phyloP scores from a whole-genome alignment of 2,329 filamentous ascomycete genomes.

The Gnomoniopsis sp. region DNA sequence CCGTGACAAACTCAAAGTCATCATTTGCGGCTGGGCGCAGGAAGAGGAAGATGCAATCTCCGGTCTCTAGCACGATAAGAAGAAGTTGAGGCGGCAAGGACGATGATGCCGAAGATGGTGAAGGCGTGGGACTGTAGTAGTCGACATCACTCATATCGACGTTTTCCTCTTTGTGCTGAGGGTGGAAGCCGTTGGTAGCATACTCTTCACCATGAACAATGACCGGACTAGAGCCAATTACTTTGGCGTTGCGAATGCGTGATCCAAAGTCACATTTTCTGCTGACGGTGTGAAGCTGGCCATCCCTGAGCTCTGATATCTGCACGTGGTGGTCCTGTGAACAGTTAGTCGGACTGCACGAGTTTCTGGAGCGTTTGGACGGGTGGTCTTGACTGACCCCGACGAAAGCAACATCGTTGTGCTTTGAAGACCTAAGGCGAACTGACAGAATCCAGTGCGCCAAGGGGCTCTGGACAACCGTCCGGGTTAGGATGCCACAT shows the following conservation, averaged over 20 bases:
- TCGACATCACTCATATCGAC: conserved; percentile 29
- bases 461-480: conserved; percentile 71
- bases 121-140: not conserved
- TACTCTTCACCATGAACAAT: conserved; percentile 28
- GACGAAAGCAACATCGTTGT: conserved; percentile 84
- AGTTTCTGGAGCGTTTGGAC: not conserved
- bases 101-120: conserved; percentile 6
- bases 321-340: conserved; percentile 72
- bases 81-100: conserved; percentile 71
- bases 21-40: conserved; percentile 45
- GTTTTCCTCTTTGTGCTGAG: conserved; percentile 37
- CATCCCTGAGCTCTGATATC: conserved; percentile 71
- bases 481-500: conserved; percentile 74
- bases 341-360: conserved; percentile 7
- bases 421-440: conserved; percentile 64
- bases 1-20: conserved; percentile 55
- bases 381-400: conserved; percentile 52
- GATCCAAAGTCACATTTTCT: conserved; percentile 75
- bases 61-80: conserved; percentile 70
- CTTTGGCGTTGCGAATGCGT: conserved; percentile 73
- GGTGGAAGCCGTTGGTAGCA: conserved; percentile 16
- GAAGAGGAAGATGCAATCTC: conserved; percentile 75
- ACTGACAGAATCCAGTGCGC: conserved; percentile 76
- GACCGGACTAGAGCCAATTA: conserved; percentile 59
- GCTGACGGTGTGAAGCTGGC: conserved; percentile 71